Percentiles rank a stretch among this genome's conserved stretches.
Conservation (phyloP, 768 basidiomycete species). For the Auriscalpium orientale region DNA sequence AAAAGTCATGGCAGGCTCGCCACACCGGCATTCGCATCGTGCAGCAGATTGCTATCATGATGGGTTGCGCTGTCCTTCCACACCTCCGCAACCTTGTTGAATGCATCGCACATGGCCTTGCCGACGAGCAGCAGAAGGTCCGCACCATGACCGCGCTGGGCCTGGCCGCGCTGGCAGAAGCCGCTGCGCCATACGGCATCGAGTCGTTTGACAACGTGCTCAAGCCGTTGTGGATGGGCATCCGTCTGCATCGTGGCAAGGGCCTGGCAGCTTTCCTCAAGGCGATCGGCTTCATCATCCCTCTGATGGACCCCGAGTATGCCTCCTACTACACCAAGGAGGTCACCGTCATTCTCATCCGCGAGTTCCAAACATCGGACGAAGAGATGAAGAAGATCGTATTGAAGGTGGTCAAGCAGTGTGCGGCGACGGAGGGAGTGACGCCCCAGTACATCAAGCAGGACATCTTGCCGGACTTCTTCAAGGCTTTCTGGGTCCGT, state of each 20-base stretch:
- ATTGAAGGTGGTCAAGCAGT: conserved; percentile 97
- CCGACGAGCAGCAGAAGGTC: conserved; percentile 95
- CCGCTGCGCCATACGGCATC: conserved; percentile 97
- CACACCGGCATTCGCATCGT: conserved; percentile 99
- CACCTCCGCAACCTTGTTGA: conserved; percentile 95
- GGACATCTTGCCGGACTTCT: conserved; percentile 98
- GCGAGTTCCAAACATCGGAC: conserved; percentile 98
- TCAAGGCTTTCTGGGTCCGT: conserved; percentile 98
- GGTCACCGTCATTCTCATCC: conserved; percentile 92
- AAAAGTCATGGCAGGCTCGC: conserved; percentile 99
- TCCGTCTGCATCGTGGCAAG: conserved; percentile 91
- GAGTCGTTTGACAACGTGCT: conserved; percentile 98
- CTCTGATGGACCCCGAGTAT: conserved; percentile 99
- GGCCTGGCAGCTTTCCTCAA: conserved; percentile 93
- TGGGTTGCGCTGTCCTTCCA: conserved; percentile 97
- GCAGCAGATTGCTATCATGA: conserved; percentile 99
- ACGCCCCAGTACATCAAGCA: conserved; percentile 93
- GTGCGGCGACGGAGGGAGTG: conserved; percentile 97
- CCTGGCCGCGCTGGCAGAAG: conserved; percentile 91
- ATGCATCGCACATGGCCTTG: conserved; percentile 87
- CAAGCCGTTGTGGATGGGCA: conserved; percentile 90
- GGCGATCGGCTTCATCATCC: conserved; percentile 98
- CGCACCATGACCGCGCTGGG: conserved; percentile 92
- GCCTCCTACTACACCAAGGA: conserved; percentile 99
- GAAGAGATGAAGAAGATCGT: conserved; percentile 99